Percentiles rank a stretch among this genome's conserved stretches.
Evolutionary conservation across 2,329 filamentous ascomycete species (phyloP).

Genomic region (Fusarium torreyae): DNA sequence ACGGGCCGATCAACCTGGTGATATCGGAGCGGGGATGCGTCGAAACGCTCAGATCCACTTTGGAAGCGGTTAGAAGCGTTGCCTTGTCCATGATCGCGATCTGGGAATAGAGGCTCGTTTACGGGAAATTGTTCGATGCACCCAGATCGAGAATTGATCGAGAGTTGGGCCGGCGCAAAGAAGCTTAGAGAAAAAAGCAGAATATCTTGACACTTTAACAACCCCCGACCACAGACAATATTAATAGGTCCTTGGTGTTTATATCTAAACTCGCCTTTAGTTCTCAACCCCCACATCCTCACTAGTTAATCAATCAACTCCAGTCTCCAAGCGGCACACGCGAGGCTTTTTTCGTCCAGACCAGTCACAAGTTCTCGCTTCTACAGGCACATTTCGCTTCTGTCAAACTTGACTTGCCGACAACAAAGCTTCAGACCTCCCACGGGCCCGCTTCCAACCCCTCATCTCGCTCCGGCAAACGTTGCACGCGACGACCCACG

Average conservation of each 20-base stretch:
- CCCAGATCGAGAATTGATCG: neutral
- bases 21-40: constrained; percentile 53
- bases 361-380: constrained; percentile 19
- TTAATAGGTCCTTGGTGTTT: constrained; percentile 37
- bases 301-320: neutral
- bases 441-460: constrained; percentile 31
- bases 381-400: constrained; percentile 37
- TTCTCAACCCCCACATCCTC: constrained; percentile 21
- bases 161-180: constrained; percentile 1
- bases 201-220: constrained; percentile 6
- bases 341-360: constrained; percentile 19
- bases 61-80: constrained; percentile 58
- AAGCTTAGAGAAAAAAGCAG: constrained; percentile 11
- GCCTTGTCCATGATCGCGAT: constrained; percentile 55
- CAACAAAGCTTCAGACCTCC: constrained; percentile 2
- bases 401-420: constrained; percentile 37
- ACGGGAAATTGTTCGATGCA: constrained; percentile 3
- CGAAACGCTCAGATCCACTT: constrained; percentile 53
- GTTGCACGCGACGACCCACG: constrained; percentile 31
- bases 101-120: constrained; percentile 26
- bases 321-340: constrained; percentile 30
- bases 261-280: constrained; percentile 30
- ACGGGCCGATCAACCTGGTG: constrained; percentile 54
- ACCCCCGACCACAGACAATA: constrained; percentile 4
- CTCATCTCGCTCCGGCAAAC: constrained; percentile 17